Evolutionary conservation across 129 eudicot species (phyloP).

Genomic region (Dittrichia graveolens): DNA sequence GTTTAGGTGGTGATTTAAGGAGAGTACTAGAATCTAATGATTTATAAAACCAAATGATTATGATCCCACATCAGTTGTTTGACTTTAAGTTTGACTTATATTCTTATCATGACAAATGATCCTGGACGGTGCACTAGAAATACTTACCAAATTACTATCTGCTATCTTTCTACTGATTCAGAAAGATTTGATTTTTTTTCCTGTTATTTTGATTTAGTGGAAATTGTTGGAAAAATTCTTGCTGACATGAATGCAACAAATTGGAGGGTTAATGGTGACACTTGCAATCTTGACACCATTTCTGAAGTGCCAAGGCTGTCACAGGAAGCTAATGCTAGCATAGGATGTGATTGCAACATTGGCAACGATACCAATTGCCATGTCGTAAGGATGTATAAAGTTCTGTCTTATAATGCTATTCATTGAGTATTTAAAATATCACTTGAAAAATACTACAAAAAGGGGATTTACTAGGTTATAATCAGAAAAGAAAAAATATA

Average conservation of each 20-base stretch:
- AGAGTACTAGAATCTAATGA: slow-evolving; percentile 6
- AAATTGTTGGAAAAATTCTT: slow-evolving; percentile 56
- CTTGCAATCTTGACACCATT: slow-evolving; percentile 60
- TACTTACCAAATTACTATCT: slow-evolving; percentile 1
- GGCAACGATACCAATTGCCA: slow-evolving; percentile 60
- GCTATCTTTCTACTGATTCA: not conserved
- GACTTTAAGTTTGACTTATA: slow-evolving; percentile 18
- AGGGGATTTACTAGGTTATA: too few species aligned
- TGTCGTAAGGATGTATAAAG: slow-evolving; percentile 66
- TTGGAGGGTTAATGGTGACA: slow-evolving; percentile 66
- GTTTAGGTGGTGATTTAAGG: too few species aligned
- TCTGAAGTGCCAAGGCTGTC: slow-evolving; percentile 39
- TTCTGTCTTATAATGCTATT: slow-evolving; percentile 32
- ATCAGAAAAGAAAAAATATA: too few species aligned
- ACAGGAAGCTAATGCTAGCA: slow-evolving; percentile 46
- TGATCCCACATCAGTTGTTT: slow-evolving; percentile 23
- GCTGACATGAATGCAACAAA: slow-evolving; percentile 67
- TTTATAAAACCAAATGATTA: slow-evolving; percentile 22
- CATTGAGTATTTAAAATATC: not conserved
- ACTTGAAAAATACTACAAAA: too few species aligned
- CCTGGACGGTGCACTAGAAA: not conserved
- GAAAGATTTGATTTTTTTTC: slow-evolving; percentile 3
- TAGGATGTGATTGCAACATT: slow-evolving; percentile 67
- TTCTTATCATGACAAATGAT: slow-evolving; percentile 1
- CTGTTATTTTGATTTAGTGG: slow-evolving; percentile 43